These are phyloP conservation scores for Ramaria sp. DNA, from an alignment of 768 basidiomycete genomes.

Conservation along the genomic window DNA sequence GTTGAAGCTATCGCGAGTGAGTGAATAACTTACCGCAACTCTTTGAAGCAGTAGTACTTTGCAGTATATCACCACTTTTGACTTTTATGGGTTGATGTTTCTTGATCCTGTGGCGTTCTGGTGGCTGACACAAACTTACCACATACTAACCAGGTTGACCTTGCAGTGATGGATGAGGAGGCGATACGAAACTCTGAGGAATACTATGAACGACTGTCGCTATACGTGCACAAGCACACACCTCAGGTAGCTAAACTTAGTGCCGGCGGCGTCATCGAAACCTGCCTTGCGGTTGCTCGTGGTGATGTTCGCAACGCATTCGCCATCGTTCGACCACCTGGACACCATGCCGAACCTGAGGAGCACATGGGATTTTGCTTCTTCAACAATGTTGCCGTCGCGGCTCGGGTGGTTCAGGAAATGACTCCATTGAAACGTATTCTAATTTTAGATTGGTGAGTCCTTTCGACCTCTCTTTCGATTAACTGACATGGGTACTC, in stretches of 20 bases:
- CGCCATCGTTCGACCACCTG: slow-evolving; percentile 94
- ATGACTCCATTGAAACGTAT: slow-evolving; percentile 64
- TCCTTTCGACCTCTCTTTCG: slow-evolving; percentile 2
- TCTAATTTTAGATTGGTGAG: slow-evolving; percentile 91
- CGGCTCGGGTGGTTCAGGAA: slow-evolving; percentile 71
- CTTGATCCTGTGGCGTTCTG: not conserved
- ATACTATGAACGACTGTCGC: slow-evolving; percentile 85
- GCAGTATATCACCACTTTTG: not conserved
- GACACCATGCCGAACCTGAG: slow-evolving; percentile 97
- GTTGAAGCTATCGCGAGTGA: slow-evolving; percentile 74
- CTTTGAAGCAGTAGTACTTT: not conserved
- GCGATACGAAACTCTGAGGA: slow-evolving; percentile 63
- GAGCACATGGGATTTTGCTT: slow-evolving; percentile 99
- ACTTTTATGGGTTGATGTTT: not conserved
- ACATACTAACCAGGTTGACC: not conserved
- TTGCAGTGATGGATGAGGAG: slow-evolving; percentile 61
- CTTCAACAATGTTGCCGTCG: slow-evolving; percentile 97
- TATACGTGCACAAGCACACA: slow-evolving; percentile 84
- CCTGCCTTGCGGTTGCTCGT: slow-evolving; percentile 75
- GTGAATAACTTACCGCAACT: slow-evolving; percentile 19
- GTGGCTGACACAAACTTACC: not conserved
- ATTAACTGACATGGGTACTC: not conserved
- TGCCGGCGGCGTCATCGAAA: slow-evolving; percentile 92
- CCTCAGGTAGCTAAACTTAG: slow-evolving; percentile 79
- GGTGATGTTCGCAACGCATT: slow-evolving; percentile 76